Conservation (phyloP, 176 grass and related monocot species). For the Neostapfia colusana region DNA sequence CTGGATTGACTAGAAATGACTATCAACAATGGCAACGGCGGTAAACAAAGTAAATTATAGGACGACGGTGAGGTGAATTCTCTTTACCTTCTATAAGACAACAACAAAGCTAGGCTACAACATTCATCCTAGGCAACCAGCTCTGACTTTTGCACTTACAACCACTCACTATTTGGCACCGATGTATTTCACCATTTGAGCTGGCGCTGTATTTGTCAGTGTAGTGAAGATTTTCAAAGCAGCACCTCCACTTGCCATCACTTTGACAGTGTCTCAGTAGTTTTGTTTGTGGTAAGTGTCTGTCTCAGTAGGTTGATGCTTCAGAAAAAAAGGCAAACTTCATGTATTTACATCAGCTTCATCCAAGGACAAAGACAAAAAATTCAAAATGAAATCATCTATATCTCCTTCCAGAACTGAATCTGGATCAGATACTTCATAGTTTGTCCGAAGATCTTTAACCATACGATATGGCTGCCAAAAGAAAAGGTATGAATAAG, state of each 20-base stretch:
- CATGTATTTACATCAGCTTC: constrained; percentile 56
- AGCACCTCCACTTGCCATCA: neutral
- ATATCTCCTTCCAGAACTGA: constrained; percentile 79
- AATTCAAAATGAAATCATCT: constrained; percentile 86
- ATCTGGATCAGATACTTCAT: constrained; percentile 89
- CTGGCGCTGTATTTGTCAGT: constrained; percentile 1
- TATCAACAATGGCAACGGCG: neutral
- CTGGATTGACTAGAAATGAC: neutral
- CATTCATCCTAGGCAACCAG: neutral
- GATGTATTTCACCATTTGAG: neutral
- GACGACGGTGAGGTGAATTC: neutral
- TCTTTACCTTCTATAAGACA: constrained; percentile 12
- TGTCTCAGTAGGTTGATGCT: neutral
- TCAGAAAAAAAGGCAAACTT: constrained; percentile 20
- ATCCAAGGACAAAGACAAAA: constrained; percentile 71
- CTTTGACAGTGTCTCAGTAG: neutral
- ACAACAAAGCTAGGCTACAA: constrained; percentile 17
- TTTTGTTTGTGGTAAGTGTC: neutral
- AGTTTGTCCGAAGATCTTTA: constrained; percentile 94
- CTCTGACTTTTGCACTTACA: constrained; percentile 17
- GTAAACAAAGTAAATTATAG: neutral
- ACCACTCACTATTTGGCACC: neutral
- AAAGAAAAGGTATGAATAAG: constrained; percentile 1
- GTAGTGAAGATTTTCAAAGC: constrained; percentile 2
- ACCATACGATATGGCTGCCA: constrained; percentile 91